These are phyloP conservation scores for Colletotrichum lini DNA, from an alignment of 2,329 filamentous ascomycete genomes.

Conservation along the genomic window DNA sequence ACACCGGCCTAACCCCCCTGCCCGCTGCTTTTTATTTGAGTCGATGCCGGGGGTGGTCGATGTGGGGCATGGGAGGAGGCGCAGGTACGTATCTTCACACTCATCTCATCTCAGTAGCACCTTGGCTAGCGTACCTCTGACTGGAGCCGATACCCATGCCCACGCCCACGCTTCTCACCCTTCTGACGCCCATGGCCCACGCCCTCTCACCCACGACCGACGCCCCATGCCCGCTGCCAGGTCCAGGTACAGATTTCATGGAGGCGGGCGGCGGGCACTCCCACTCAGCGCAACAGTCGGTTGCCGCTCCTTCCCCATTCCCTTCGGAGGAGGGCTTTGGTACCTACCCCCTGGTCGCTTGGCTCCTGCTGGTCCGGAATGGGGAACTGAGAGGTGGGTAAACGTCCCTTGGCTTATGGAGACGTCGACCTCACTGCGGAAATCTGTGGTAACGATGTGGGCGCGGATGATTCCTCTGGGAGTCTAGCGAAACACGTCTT, in stretches of 20 bases:
- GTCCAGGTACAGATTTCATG: slow-evolving; percentile 31
- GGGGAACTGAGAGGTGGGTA: slow-evolving; percentile 23
- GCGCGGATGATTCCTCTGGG: slow-evolving; percentile 27
- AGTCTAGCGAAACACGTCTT: slow-evolving; percentile 31
- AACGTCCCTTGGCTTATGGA: slow-evolving; percentile 37
- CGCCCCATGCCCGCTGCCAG: slow-evolving; percentile 19
- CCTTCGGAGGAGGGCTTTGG: slow-evolving; percentile 1
- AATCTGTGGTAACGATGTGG: slow-evolving; percentile 32
- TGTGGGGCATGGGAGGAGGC: slow-evolving; percentile 25
- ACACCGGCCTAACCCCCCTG: slow-evolving; percentile 31
- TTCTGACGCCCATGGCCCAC: slow-evolving; percentile 9
- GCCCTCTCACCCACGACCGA: neutral
- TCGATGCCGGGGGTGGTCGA: slow-evolving; percentile 27
- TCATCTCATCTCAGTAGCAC: slow-evolving; percentile 37
- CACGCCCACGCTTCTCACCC: slow-evolving; percentile 10
- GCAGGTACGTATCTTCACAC: slow-evolving; percentile 23
- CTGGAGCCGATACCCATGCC: slow-evolving; percentile 15
- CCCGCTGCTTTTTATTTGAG: slow-evolving; percentile 33
- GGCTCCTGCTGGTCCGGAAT: slow-evolving; percentile 35
- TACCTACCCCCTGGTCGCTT: slow-evolving; percentile 14
- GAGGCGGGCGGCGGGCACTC: slow-evolving; percentile 36
- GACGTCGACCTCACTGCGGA: slow-evolving; percentile 32
- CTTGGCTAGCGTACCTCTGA: slow-evolving; percentile 14
- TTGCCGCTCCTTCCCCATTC: slow-evolving; percentile 8
- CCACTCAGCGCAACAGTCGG: slow-evolving; percentile 31